These are phyloP conservation scores for Tuber indicum DNA, from an alignment of 495 filamentous ascomycete genomes.

Conservation along the genomic window DNA sequence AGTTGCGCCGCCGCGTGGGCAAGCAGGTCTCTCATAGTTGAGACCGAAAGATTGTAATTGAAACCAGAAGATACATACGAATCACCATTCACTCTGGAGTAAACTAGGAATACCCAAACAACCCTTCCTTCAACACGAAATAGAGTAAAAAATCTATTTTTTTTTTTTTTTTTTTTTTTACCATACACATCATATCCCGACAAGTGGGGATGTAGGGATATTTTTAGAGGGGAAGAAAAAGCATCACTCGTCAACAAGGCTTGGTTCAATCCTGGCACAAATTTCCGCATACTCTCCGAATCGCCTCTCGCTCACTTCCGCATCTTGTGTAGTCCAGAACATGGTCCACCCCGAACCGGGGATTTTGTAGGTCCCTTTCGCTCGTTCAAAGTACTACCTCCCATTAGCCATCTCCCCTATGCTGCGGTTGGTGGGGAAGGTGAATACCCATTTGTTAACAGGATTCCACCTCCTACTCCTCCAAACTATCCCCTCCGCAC, in stretches of 20 bases:
- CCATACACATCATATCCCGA: not conserved
- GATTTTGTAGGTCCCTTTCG: constrained; percentile 72
- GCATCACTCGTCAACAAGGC: constrained; percentile 26
- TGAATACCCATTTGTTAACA: constrained; percentile 71
- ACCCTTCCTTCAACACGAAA: not conserved
- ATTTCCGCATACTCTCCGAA: constrained; percentile 78
- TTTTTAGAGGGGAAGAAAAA: not conserved
- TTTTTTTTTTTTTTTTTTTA: not conserved
- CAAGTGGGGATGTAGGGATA: not conserved
- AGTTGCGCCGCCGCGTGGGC: not conserved
- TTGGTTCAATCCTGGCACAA: constrained; percentile 67
- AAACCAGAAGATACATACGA: not conserved
- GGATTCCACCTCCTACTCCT: constrained; percentile 72
- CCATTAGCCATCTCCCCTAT: not conserved
- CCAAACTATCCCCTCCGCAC: constrained; percentile 49
- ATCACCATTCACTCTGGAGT: not conserved
- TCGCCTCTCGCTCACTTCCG: constrained; percentile 49
- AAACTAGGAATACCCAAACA: not conserved
- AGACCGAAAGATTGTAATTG: not conserved
- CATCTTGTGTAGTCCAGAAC: constrained; percentile 86
- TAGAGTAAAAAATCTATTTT: not conserved
- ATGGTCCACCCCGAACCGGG: constrained; percentile 78
- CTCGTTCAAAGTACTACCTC: constrained; percentile 71
- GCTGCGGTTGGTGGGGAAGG: not conserved
- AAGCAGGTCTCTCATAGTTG: not conserved